phyloP scores from a whole-genome alignment of 1,139 yeast species.

The Sugiyamaella novakii region DNA sequence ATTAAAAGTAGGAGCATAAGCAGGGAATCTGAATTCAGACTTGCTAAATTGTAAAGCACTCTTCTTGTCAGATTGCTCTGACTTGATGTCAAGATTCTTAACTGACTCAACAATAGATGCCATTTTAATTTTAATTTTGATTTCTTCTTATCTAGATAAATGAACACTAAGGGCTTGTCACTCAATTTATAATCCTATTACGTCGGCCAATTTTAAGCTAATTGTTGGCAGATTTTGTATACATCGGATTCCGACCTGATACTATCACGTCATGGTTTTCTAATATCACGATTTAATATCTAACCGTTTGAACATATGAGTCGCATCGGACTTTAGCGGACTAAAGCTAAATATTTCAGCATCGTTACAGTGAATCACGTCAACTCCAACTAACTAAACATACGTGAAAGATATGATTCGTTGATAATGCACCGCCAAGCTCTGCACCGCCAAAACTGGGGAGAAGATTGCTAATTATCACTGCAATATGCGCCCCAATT shows the following conservation, averaged over 20 bases:
- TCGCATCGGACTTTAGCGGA: neutral
- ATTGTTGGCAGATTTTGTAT: neutral
- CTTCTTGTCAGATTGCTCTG: conserved; percentile 22
- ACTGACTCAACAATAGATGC: conserved; percentile 22
- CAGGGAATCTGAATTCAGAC: conserved; percentile 37
- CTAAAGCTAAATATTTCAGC: neutral
- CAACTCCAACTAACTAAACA: neutral
- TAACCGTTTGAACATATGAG: neutral
- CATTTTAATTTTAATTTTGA: conserved; percentile 9
- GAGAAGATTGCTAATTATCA: neutral
- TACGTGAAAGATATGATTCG: neutral
- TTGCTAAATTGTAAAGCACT: conserved; percentile 15
- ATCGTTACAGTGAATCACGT: neutral
- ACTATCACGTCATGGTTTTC: conserved; percentile 7
- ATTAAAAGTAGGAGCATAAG: conserved; percentile 55
- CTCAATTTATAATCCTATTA: neutral
- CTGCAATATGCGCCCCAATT: neutral
- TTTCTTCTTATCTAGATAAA: neutral
- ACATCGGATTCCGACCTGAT: conserved; percentile 11
- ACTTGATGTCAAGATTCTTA: conserved; percentile 22
- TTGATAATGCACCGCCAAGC: conserved; percentile 3
- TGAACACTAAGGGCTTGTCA: neutral
- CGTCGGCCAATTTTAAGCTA: neutral
- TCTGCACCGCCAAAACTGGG: conserved; percentile 6
- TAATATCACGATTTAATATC: neutral